Evolutionary conservation across 2,329 filamentous ascomycete genomes (phyloP).

Genomic region (Colletotrichum sp.): DNA sequence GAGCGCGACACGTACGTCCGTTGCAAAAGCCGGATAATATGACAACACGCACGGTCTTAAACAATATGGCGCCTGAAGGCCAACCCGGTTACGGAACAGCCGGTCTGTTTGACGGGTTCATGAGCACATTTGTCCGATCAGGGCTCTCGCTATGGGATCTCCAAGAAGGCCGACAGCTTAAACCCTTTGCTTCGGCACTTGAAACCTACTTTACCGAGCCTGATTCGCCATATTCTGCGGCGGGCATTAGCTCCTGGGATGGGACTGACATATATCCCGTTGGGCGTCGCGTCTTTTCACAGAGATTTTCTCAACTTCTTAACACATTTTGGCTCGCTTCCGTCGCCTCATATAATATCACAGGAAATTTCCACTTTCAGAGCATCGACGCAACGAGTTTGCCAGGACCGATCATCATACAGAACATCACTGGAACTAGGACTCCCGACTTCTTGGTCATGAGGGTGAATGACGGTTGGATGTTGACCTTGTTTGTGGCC

Average conservation of each 20-base stretch:
- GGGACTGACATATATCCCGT: background rate
- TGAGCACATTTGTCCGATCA: background rate
- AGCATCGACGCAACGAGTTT: too few relatives aligned
- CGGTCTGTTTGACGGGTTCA: background rate
- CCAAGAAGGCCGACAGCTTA: background rate
- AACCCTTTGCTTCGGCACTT: background rate
- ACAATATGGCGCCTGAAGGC: background rate
- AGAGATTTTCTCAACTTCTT: background rate
- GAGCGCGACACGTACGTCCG: background rate
- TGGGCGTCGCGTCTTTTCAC: background rate
- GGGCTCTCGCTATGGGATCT: background rate
- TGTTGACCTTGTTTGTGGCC: background rate
- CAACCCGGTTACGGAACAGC: background rate
- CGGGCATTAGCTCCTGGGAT: background rate
- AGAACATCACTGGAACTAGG: background rate
- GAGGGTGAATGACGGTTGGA: background rate
- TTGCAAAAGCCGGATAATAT: background rate
- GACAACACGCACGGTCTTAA: background rate
- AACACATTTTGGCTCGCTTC: background rate
- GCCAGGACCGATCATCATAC: background rate
- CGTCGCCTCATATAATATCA: background rate
- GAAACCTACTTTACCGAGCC: conserved; percentile 3
- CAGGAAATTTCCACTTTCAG: background rate
- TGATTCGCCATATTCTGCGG: background rate
- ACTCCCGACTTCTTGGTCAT: background rate